Base-by-base conservation (phyloP, 1,139 yeast genomes). In the Trichomonascaceae sp. region DNA sequence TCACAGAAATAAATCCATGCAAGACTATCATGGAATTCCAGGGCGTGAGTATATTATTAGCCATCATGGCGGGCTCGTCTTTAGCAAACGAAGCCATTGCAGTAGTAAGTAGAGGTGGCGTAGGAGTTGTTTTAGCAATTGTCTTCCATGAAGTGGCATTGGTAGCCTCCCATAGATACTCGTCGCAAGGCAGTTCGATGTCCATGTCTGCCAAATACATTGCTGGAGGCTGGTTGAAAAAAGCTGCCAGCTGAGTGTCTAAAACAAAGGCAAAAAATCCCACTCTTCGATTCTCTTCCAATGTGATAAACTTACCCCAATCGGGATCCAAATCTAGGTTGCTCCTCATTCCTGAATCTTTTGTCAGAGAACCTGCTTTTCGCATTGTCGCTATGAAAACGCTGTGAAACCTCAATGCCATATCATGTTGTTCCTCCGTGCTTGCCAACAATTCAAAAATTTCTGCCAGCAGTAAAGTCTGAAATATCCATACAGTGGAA, bases 401-500 rank as follows among this genome's bases (percentile, higher is more conserved):
- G 44, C 59, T 58, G 53, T 63, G 62, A 53, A 63, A 63, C 15
- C 65, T 49, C n/a, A 60, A 60, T 1, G 66, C 63, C 61, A 63
- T 55, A 45, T 63, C 64, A 45, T 63, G 66, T 50, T 85, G 90
- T 63, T 84, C 70, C 41, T 72, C 71, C 58, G 87, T 71, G 58
- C 78, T 71, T 32, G 63, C 56, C 57, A 81, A 78, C 65, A 84
- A 82, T 63, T 87, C 95, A 57, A 78, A 82, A 64, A 80, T 77
- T 64, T 85, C 91, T 39, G 86, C 67, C 53, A 86, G 64, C 53
- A 83, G 71, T 51, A 86, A 71, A 50, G 85, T 75, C 63, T 85
- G 93, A 49, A 85, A 73, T 1, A 85, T 78, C 85, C 89, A 85
- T 7, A 84, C 71, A 1, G 85, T 82, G 1, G 70, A 70, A 1